Conservation (phyloP, 2,329 filamentous ascomycete species). For the Aspergillus flavus region DNA sequence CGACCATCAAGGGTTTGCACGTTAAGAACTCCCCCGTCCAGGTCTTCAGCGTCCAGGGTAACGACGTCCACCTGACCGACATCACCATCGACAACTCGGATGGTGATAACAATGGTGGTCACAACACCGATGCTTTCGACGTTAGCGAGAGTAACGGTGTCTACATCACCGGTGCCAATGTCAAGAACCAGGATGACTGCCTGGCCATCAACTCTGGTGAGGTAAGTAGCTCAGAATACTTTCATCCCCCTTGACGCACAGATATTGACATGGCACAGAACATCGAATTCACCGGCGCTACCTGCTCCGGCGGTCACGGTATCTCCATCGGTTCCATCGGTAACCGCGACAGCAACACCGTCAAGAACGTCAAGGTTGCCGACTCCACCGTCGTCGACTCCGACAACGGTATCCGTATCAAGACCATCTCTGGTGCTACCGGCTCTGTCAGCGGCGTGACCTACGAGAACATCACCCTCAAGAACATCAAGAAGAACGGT, state of each 20-base stretch:
- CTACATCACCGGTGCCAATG: constrained; percentile 53
- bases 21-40: constrained; percentile 44
- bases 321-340: constrained; percentile 64
- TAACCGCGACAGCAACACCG: constrained; percentile 57
- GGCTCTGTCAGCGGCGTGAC: constrained; percentile 57
- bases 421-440: constrained; percentile 56
- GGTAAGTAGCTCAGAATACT: constrained; percentile 20
- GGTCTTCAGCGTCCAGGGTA: constrained; percentile 45
- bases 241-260: not conserved
- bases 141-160: constrained; percentile 48
- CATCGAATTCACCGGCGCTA: constrained; percentile 32
- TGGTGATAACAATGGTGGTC: constrained; percentile 49
- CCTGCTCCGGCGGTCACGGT: constrained; percentile 49
- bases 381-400: constrained; percentile 54
- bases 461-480: constrained; percentile 57
- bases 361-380: constrained; percentile 56
- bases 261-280: constrained; percentile 17
- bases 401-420: constrained; percentile 61
- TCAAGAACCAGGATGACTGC: constrained; percentile 64
- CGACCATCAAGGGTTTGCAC: constrained; percentile 35
- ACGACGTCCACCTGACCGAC: constrained; percentile 54
- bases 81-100: constrained; percentile 62
- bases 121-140: constrained; percentile 57
- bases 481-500: constrained; percentile 55
- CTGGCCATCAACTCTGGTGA: constrained; percentile 61